A percentile compares a stretch with the other conserved stretches of the same genome.
These are phyloP conservation scores for Leishmania gerbilli DNA, from an alignment of 208 protist species.

Conservation along the genomic window DNA sequence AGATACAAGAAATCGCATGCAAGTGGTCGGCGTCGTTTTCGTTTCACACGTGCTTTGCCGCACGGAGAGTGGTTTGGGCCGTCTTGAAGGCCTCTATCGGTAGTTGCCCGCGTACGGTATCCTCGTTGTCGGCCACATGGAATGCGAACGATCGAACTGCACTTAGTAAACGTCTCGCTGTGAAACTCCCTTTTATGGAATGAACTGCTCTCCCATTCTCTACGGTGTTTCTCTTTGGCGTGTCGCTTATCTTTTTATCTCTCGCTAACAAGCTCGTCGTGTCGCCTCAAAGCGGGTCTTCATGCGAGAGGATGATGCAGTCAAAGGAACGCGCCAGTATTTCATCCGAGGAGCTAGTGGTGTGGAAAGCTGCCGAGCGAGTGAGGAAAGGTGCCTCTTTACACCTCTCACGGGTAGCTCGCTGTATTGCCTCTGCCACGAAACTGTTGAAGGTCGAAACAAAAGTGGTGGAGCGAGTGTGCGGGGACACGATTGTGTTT, in stretches of 20 bases:
- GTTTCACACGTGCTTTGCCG: neutral
- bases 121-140: neutral
- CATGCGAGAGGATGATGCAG: conserved; percentile 19
- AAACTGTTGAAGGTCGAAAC: conserved; percentile 10
- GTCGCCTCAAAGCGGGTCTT: neutral
- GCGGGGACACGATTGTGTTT: conserved; percentile 57
- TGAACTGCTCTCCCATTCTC: neutral
- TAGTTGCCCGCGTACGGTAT: neutral
- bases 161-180: neutral
- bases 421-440: conserved; percentile 20
- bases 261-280: neutral
- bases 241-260: conserved; percentile 8
- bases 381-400: conserved; percentile 14
- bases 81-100: neutral
- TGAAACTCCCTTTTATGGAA: neutral
- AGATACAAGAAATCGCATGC: neutral
- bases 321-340: conserved; percentile 34
- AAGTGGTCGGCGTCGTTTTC: neutral
- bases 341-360: conserved; percentile 29
- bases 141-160: neutral
- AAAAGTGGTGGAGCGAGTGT: conserved; percentile 38
- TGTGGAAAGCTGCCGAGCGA: conserved; percentile 29
- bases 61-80: neutral
- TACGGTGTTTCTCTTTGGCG: neutral
- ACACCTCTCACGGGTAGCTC: conserved; percentile 18